A percentile compares a stretch with the other conserved stretches of the same genome.
Evolutionary conservation across 2,329 filamentous ascomycete genomes (phyloP).

Genomic region (Cercospora janseana): DNA sequence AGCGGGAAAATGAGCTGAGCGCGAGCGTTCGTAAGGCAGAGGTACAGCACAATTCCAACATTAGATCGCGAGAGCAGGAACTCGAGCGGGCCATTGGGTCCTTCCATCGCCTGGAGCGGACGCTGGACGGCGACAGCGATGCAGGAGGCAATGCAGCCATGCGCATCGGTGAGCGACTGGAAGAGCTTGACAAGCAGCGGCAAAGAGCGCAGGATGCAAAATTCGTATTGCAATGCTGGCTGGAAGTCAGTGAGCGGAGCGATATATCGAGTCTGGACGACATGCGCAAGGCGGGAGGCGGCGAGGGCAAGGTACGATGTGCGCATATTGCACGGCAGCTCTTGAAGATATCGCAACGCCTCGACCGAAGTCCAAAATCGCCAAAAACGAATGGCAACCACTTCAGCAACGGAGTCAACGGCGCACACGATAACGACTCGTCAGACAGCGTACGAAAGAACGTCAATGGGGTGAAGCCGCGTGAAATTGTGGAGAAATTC

Average conservation of each 20-base stretch:
- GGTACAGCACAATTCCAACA: slow-evolving; percentile 84
- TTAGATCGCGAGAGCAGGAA: slow-evolving; percentile 82
- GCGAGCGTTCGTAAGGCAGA: slow-evolving; percentile 89
- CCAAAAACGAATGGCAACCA: slow-evolving; percentile 34
- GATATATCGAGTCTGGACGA: slow-evolving; percentile 85
- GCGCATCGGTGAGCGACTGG: slow-evolving; percentile 87
- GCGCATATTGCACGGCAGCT: slow-evolving; percentile 91
- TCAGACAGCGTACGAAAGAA: slow-evolving; percentile 51
- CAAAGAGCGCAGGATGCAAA: slow-evolving; percentile 87
- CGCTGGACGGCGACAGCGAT: slow-evolving; percentile 59
- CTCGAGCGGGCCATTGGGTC: slow-evolving; percentile 88
- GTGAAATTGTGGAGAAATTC: slow-evolving; percentile 94
- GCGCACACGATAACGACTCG: slow-evolving; percentile 44
- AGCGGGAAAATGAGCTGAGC: slow-evolving; percentile 84
- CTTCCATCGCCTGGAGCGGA: slow-evolving; percentile 85
- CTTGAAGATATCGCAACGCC: slow-evolving; percentile 86
- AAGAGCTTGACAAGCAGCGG: slow-evolving; percentile 90
- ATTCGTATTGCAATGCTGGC: slow-evolving; percentile 95
- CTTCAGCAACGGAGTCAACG: slow-evolving; percentile 50
- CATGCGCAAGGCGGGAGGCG: slow-evolving; percentile 76
- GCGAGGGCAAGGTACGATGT: slow-evolving; percentile 89
- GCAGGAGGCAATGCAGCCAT: slow-evolving; percentile 83
- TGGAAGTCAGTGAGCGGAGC: slow-evolving; percentile 87
- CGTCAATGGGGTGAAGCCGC: slow-evolving; percentile 50
- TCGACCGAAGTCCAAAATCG: slow-evolving; percentile 64